Conservation (phyloP, 495 filamentous ascomycete genomes). For the Penicillium salamii region DNA sequence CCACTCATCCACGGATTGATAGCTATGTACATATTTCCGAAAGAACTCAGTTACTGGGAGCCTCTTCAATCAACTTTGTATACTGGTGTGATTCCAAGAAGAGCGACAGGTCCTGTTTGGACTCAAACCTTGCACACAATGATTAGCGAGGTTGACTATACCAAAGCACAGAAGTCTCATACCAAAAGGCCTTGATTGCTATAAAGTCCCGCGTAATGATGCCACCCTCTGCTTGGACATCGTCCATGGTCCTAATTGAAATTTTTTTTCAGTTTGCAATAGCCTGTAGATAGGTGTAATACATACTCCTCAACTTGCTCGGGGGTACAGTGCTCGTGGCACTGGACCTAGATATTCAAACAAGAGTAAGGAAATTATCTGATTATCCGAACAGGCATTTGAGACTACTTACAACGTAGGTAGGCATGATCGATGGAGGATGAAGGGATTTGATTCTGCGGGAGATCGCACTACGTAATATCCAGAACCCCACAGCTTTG, state of each 20-base stretch:
- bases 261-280: not conserved
- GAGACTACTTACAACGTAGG: not conserved
- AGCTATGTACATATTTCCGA: too few relatives aligned
- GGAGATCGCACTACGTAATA: not conserved
- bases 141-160: not conserved
- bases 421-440: not conserved
- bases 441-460: not conserved
- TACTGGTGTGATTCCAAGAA: not conserved
- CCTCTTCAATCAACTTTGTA: not conserved
- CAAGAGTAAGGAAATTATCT: not conserved
- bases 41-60: not conserved
- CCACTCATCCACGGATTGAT: too few relatives aligned
- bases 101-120: not conserved
- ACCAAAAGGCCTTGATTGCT: not conserved
- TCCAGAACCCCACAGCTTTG: not conserved
- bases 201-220: not conserved
- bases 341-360: not conserved
- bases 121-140: not conserved
- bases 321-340: not conserved
- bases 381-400: not conserved
- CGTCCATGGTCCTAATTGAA: not conserved
- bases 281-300: not conserved
- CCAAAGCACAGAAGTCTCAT: not conserved
- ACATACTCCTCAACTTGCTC: not conserved
- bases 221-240: not conserved